These are phyloP conservation scores for Trypanosomatidae sp. DNA, from an alignment of 208 protist genomes.

Conservation along the genomic window DNA sequence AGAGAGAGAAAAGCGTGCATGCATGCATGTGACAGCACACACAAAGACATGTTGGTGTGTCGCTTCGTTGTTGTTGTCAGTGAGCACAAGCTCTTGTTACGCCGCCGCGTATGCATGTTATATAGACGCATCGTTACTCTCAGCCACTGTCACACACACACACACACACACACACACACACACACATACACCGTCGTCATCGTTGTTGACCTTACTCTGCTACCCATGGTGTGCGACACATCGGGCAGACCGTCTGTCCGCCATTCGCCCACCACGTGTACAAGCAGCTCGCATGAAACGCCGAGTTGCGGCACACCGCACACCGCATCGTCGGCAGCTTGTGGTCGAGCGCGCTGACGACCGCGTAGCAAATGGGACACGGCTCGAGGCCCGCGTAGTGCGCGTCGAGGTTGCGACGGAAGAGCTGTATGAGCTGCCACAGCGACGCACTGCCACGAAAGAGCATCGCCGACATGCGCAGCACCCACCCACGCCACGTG, in stretches of 20 bases:
- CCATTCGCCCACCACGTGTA: slow-evolving; percentile 83
- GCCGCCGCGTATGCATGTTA: too few relatives aligned
- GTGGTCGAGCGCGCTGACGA: slow-evolving; percentile 66
- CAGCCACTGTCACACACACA: too few relatives aligned
- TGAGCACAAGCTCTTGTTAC: too few relatives aligned
- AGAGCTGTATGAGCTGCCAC: slow-evolving; percentile 83
- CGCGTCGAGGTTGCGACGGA: slow-evolving; percentile 79
- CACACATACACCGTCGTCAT: too few relatives aligned
- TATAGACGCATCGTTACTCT: too few relatives aligned
- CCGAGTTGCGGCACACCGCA: slow-evolving; percentile 76
- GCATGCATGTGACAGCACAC: too few relatives aligned
- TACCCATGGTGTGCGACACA: slow-evolving; percentile 85
- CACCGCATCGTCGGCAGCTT: slow-evolving; percentile 78
- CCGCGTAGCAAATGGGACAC: slow-evolving; percentile 87
- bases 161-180: slow-evolving; percentile 13
- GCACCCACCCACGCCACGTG: slow-evolving; percentile 81
- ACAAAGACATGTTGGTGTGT: too few relatives aligned
- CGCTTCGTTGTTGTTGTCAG: too few relatives aligned
- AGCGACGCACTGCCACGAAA: slow-evolving; percentile 59
- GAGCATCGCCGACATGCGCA: slow-evolving; percentile 83
- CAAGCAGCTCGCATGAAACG: slow-evolving; percentile 79
- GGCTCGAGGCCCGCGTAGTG: slow-evolving; percentile 83
- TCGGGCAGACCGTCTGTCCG: slow-evolving; percentile 73
- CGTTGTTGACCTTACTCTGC: slow-evolving; percentile 15
- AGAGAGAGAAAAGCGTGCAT: too few relatives aligned